Conservation (phyloP, 2,329 filamentous ascomycete genomes). For the Aspergillus spinulosporus region DNA sequence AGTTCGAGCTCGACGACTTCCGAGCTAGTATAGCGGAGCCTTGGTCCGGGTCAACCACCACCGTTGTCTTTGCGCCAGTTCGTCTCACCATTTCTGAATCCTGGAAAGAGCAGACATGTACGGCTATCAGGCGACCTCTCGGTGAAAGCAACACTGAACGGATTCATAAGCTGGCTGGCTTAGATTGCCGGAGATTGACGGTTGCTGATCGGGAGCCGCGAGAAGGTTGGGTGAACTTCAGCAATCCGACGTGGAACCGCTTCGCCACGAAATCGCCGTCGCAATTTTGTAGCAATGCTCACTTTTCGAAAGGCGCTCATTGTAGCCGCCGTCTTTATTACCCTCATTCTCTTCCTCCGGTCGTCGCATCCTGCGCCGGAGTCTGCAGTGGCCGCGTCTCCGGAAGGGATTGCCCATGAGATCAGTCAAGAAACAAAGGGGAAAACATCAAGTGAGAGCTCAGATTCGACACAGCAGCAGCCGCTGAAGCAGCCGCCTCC, state of each 20-base stretch:
- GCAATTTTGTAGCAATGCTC: constrained; percentile 58
- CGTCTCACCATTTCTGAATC: background rate
- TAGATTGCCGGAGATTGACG: background rate
- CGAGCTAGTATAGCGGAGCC: background rate
- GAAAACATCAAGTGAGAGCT: constrained; percentile 15
- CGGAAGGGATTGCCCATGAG: constrained; percentile 27
- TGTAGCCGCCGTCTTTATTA: constrained; percentile 67
- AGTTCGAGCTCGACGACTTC: constrained; percentile 5
- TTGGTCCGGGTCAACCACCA: background rate
- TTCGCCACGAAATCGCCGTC: background rate
- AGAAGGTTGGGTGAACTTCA: constrained; percentile 9
- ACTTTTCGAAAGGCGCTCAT: constrained; percentile 75
- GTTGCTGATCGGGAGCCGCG: constrained; percentile 19
- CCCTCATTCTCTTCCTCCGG: constrained; percentile 68
- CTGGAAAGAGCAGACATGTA: constrained; percentile 16
- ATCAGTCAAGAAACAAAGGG: constrained; percentile 22
- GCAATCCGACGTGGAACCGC: constrained; percentile 8
- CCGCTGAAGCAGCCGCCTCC: constrained; percentile 69
- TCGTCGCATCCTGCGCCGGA: constrained; percentile 57
- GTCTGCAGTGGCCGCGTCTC: constrained; percentile 38
- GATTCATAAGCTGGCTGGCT: background rate
- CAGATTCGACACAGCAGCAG: constrained; percentile 24
- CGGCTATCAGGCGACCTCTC: background rate
- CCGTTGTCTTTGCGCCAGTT: background rate
- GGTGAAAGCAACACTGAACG: constrained; percentile 13